A percentile compares a stretch with the other conserved stretches of the same genome.
Evolutionary conservation across 257 asterid genomes (phyloP).

Genomic region (Paulownia fortunei): DNA sequence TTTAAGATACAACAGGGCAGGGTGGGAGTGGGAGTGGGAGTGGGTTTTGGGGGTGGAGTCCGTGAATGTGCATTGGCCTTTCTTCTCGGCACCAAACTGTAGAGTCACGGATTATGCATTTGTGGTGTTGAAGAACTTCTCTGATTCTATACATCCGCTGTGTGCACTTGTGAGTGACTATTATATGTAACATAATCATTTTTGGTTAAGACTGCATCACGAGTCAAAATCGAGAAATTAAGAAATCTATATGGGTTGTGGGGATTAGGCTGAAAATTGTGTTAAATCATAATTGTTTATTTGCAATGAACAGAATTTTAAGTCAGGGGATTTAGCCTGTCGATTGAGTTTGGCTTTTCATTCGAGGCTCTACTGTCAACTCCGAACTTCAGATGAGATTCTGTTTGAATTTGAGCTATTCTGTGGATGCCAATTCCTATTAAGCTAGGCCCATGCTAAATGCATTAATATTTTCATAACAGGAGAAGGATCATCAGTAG

Average conservation of each 20-base stretch:
- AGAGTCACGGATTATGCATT: constrained; percentile 39
- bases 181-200: not conserved
- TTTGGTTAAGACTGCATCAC: not conserved
- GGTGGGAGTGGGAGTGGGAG: not conserved
- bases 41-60: constrained; percentile 5
- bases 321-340: not conserved
- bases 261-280: not conserved
- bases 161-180: not conserved
- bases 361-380: not conserved
- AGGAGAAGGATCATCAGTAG: not conserved
- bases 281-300: not conserved
- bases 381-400: not conserved
- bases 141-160: not conserved
- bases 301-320: not conserved
- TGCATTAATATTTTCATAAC: not conserved
- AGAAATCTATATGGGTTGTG: not conserved
- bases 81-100: constrained; percentile 23
- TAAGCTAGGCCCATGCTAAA: not conserved
- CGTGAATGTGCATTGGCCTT: constrained; percentile 16
- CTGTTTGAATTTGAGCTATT: not conserved
- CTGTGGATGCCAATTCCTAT: not conserved
- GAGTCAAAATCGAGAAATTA: not conserved
- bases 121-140: constrained; percentile 22
- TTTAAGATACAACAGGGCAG: not conserved
- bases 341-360: not conserved